A percentile compares a stretch with the other conserved stretches of the same genome.
Evolutionary conservation across 495 filamentous ascomycete species (phyloP).

Genomic region (Physcia stellaris): DNA sequence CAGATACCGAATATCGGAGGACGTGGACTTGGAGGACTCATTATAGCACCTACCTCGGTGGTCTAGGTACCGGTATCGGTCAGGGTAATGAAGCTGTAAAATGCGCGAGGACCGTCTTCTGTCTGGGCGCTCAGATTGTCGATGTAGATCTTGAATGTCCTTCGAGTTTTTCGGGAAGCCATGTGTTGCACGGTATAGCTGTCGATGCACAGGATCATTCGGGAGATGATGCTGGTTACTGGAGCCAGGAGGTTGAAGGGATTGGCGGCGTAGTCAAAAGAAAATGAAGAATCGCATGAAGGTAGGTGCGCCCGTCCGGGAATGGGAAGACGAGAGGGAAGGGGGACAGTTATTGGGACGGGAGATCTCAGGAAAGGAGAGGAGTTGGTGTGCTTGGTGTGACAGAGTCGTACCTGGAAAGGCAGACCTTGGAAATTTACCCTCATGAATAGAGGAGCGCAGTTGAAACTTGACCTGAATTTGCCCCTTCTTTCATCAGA

Average conservation of each 20-base stretch:
- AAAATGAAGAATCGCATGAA: constrained; percentile 52
- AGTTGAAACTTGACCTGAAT: too few species aligned
- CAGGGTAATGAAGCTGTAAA: constrained; percentile 77
- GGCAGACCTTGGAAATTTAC: neutral
- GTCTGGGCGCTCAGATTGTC: constrained; percentile 56
- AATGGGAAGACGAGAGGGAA: constrained; percentile 28
- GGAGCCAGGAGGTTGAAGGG: constrained; percentile 73
- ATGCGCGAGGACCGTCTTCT: constrained; percentile 58
- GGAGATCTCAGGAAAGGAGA: constrained; percentile 8
- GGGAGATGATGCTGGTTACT: constrained; percentile 52
- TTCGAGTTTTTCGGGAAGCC: too few species aligned
- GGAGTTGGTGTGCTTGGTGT: constrained; percentile 1
- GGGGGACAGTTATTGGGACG: constrained; percentile 28
- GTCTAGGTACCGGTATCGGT: constrained; percentile 73
- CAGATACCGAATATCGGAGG: constrained; percentile 62
- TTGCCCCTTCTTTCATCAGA: too few species aligned
- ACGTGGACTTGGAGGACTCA: constrained; percentile 81
- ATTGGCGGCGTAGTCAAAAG: constrained; percentile 72
- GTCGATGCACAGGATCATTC: neutral
- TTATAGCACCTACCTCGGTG: constrained; percentile 69
- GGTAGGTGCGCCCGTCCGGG: constrained; percentile 51
- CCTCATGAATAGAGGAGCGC: neutral
- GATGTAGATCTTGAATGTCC: constrained; percentile 71
- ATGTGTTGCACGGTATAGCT: neutral
- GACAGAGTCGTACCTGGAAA: neutral